Base-by-base conservation (phyloP, 2,329 filamentous ascomycete species). In the Aplosporella prunicola region DNA sequence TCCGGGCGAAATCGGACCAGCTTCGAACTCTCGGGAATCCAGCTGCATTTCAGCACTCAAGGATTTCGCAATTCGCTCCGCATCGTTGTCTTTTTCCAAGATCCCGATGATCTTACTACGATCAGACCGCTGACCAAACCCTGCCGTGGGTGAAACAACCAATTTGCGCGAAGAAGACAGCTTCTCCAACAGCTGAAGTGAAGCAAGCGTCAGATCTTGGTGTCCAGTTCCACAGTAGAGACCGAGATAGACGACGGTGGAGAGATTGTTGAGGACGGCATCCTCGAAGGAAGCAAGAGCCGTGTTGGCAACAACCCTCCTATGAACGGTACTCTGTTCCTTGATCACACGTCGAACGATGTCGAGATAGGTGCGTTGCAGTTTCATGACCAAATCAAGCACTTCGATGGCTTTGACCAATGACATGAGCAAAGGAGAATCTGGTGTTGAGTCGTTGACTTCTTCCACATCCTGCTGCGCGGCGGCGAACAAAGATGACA, bases 201-300 rank as follows among this genome's bases (percentile, higher is more conserved):
- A 89, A 10, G 78, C 78, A 43, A 94, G 69, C 0, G 85, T 85
- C 36, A 98, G 67, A 10, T 82, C 76, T 23, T 85, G 74, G 50
- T 95, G 84, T 1, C 82, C 83, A 38, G 88, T 80, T 10, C 86
- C 83, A 49, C 87, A 89, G 56, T 91, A 95, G 20, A 84, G 74
- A 20, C 88, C 88, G 16, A 98, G 67, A 47, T 91, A 80, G 3
- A 87, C 79, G 26, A 96, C 74, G 5, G 94, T 66, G 27, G 74
- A 69, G 18, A 98, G 66, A 49, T 91, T 81, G 41, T 80, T 86
- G 25, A 94, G 69, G 14, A 98, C 69, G 6, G 85, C 87, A 52
- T 98, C 93, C 55, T 96, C 89, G 50, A 98, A 89, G 1, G 82
- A 88, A n/a, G 82, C 71, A 47, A 89, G 82, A 1, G 85, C 78